Evolutionary conservation across 2,329 filamentous ascomycete genomes (phyloP).

Genomic region (Sclerotinia borealis): DNA sequence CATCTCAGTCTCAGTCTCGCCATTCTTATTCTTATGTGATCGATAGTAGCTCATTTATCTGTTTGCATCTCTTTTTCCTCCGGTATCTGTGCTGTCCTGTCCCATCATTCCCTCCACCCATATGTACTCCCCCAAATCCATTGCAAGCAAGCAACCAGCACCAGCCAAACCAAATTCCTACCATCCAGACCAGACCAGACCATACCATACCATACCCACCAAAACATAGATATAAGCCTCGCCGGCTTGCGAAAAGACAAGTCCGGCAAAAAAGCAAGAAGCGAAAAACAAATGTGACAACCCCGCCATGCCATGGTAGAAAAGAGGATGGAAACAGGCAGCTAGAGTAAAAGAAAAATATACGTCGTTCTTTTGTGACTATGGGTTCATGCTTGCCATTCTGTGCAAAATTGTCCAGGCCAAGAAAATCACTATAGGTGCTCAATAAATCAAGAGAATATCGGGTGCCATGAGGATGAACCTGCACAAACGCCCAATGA

Average conservation of each 20-base stretch:
- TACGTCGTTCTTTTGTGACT: neutral
- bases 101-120: neutral
- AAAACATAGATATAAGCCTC: neutral
- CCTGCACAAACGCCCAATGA: neutral
- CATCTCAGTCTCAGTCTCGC: neutral
- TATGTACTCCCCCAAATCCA: constrained; percentile 2
- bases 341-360: neutral
- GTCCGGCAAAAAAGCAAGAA: neutral
- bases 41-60: neutral
- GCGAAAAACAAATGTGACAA: neutral
- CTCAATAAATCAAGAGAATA: neutral
- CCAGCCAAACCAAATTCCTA: neutral
- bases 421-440: neutral
- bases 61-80: neutral
- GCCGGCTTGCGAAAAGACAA: neutral
- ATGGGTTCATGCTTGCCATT: neutral
- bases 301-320: neutral
- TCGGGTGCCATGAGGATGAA: neutral
- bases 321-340: neutral
- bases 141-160: neutral
- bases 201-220: neutral
- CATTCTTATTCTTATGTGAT: neutral
- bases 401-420: neutral
- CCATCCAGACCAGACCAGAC: neutral
- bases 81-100: neutral